Percentiles rank a stretch among this genome's conserved stretches.
Conservation (phyloP, 768 basidiomycete genomes). For the Chalciporus pseudorubinellus region DNA sequence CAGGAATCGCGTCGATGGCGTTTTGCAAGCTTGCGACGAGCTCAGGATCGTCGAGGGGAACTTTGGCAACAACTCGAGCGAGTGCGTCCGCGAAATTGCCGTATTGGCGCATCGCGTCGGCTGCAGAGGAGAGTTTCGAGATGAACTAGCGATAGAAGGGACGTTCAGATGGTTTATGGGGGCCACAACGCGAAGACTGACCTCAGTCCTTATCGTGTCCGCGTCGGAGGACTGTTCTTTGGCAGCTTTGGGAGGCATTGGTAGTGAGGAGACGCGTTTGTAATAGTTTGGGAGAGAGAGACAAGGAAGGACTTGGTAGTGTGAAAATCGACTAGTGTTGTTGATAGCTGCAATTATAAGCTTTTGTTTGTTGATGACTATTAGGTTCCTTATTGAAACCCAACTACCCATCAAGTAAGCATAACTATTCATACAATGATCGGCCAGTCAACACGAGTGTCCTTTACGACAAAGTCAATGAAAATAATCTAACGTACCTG, state of each 20-base stretch:
- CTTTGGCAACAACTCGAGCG: conserved; percentile 45
- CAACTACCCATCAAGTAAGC: conserved; percentile 37
- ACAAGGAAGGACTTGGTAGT: conserved; percentile 40
- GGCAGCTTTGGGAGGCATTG: conserved; percentile 26
- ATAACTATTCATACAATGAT: conserved; percentile 20
- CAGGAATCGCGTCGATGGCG: conserved; percentile 32
- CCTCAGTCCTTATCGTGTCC: conserved; percentile 31
- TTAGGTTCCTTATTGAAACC: conserved; percentile 39
- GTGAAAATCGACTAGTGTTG: conserved; percentile 38
- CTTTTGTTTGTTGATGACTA: conserved; percentile 40
- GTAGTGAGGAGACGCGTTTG: conserved; percentile 26
- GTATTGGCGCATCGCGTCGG: conserved; percentile 61
- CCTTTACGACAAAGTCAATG: conserved; percentile 10
- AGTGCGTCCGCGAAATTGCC: conserved; percentile 61
- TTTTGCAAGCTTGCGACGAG: conserved; percentile 27
- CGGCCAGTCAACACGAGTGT: conserved; percentile 7
- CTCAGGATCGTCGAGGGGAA: conserved; percentile 32
- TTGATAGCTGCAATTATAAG: conserved; percentile 40
- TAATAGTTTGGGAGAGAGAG: conserved; percentile 21
- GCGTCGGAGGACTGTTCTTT: conserved; percentile 27
- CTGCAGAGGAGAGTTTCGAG: conserved; percentile 51
- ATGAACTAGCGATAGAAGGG: conserved; percentile 46
- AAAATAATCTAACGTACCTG: conserved; percentile 8
- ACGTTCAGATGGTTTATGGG: conserved; percentile 17
- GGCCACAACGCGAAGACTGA: conserved; percentile 18